Conservation (phyloP, 2,329 filamentous ascomycete species). For the Hypoxylon sp. region DNA sequence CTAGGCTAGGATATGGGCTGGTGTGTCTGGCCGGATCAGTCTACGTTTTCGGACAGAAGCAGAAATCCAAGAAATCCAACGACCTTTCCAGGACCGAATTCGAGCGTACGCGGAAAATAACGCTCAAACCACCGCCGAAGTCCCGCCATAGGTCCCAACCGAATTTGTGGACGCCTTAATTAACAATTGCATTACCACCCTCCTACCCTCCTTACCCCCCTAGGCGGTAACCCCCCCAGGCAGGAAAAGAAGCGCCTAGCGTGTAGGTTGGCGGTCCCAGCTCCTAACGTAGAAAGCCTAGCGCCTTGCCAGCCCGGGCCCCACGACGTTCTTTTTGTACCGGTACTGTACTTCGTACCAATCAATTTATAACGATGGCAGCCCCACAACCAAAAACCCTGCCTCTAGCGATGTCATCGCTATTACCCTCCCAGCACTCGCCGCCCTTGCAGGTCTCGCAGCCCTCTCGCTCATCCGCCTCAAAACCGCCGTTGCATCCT, state of each 20-base stretch:
- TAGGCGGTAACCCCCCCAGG: conserved; percentile 5
- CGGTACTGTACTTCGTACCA: conserved; percentile 30
- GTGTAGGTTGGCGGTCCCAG: neutral
- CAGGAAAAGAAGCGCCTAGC: neutral
- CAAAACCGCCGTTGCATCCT: conserved; percentile 29
- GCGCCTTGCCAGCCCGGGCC: conserved; percentile 9
- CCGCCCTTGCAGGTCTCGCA: conserved; percentile 30
- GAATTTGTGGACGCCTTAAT: conserved; percentile 29
- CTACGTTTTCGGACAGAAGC: conserved; percentile 35
- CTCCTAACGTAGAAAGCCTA: conserved; percentile 22
- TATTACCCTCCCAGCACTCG: conserved; percentile 16
- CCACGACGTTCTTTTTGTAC: conserved; percentile 6
- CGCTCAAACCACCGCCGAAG: conserved; percentile 37
- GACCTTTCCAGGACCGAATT: conserved; percentile 21
- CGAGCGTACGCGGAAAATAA: conserved; percentile 36
- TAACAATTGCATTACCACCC: conserved; percentile 7
- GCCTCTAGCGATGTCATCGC: conserved; percentile 47
- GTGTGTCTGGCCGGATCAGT: conserved; percentile 38
- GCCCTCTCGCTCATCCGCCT: conserved; percentile 31
- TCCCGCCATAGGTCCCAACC: conserved; percentile 39
- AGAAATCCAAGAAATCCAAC: conserved; percentile 22
- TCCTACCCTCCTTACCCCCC: conserved; percentile 12
- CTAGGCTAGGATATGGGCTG: conserved; percentile 40
- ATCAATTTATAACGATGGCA: conserved; percentile 44
- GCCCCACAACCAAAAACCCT: conserved; percentile 42